Evolutionary conservation across 306 rosid genomes (phyloP).

Genomic region (Dryas octopetala): DNA sequence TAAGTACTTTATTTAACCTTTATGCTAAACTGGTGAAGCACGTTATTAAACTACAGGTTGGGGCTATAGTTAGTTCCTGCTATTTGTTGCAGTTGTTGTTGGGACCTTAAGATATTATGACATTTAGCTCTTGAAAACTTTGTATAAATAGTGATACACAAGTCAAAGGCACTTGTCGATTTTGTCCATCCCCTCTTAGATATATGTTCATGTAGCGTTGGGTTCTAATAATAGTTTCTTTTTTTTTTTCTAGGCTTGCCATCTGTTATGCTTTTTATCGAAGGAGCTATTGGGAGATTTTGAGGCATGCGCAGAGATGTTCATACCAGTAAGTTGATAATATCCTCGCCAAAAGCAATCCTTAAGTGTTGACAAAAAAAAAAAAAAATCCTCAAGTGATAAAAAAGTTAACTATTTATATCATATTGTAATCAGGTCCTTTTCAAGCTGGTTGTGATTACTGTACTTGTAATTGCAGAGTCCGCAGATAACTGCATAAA

Average conservation of each 20-base stretch:
- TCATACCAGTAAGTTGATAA: slow-evolving; percentile 82
- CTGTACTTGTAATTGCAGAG: slow-evolving; percentile 99
- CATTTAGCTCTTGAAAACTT: slow-evolving; percentile 2
- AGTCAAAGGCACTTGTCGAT: not conserved
- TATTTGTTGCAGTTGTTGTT: slow-evolving; percentile 12
- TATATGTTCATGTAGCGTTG: not conserved
- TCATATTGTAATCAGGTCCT: slow-evolving; percentile 72
- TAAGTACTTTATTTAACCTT: not conserved
- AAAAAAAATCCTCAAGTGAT: not conserved
- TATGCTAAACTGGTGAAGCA: not conserved
- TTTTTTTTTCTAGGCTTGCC: slow-evolving; percentile 74
- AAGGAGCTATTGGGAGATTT: slow-evolving; percentile 96
- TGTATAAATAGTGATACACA: not conserved
- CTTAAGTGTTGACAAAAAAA: not conserved
- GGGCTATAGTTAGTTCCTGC: not conserved
- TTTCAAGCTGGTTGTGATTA: slow-evolving; percentile 98
- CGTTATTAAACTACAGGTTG: not conserved
- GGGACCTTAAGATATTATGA: not conserved
- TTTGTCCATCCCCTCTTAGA: not conserved
- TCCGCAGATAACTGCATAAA: slow-evolving; percentile 97
- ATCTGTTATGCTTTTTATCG: slow-evolving; percentile 83
- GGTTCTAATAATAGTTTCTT: not conserved
- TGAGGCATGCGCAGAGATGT: slow-evolving; percentile 86
- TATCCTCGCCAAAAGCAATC: slow-evolving; percentile 19
- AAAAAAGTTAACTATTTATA: slow-evolving; percentile 29